A percentile compares a stretch with the other conserved stretches of the same genome.
Evolutionary conservation across 176 grass and related monocot species (phyloP).

Genomic region (Oryza longistaminata): DNA sequence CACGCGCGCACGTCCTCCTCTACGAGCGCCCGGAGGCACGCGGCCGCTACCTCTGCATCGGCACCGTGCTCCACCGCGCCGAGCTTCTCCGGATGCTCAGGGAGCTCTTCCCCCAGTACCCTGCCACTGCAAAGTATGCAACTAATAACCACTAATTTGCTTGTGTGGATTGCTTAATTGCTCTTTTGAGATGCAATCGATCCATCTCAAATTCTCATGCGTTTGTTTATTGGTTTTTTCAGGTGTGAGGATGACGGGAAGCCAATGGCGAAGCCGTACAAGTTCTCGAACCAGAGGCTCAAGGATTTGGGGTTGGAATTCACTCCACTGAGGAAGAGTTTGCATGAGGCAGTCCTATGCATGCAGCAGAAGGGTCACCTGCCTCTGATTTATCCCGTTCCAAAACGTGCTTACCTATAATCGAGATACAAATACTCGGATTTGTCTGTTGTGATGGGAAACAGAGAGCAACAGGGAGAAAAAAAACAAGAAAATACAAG

Average conservation of each 20-base stretch:
- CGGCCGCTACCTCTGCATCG: conserved; percentile 54
- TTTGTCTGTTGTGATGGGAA: not conserved
- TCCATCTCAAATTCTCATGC: not conserved
- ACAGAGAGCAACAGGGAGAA: not conserved
- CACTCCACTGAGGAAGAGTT: conserved; percentile 37
- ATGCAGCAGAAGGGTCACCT: conserved; percentile 40
- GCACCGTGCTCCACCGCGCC: conserved; percentile 25
- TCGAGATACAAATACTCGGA: not conserved
- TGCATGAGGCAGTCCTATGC: conserved; percentile 25
- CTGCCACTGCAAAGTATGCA: conserved; percentile 35
- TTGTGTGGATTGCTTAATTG: not conserved
- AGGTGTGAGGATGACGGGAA: conserved; percentile 46
- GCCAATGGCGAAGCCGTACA: conserved; percentile 34
- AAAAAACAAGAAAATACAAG: not conserved
- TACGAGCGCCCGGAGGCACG: conserved; percentile 31
- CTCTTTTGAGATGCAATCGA: not conserved
- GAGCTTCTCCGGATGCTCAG: conserved; percentile 29
- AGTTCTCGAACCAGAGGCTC: conserved; percentile 47
- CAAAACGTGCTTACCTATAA: not conserved
- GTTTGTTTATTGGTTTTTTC: not conserved
- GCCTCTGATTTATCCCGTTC: not conserved
- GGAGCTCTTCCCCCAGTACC: conserved; percentile 39
- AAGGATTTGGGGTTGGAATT: conserved; percentile 48
- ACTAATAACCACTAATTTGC: not conserved
- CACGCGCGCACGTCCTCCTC: conserved; percentile 36